These are phyloP conservation scores for Metschnikowia santaceciliae DNA, from an alignment of 805 yeast genomes.

Conservation along the genomic window DNA sequence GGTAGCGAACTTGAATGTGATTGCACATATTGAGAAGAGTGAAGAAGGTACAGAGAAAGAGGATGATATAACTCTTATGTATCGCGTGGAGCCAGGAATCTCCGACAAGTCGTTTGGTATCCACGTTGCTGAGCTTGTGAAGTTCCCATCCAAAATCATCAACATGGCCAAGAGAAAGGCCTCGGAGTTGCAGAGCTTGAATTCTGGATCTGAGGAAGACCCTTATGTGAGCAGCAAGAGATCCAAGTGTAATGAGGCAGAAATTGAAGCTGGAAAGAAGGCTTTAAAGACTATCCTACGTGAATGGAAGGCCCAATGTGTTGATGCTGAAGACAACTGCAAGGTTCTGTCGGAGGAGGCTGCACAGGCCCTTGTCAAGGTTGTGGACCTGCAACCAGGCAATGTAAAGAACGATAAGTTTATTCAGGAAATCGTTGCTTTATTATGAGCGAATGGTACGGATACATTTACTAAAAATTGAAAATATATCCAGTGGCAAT, in stretches of 20 bases:
- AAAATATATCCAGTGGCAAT: too few relatives aligned
- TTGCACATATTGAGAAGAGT: constrained; percentile 72
- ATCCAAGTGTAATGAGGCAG: constrained; percentile 48
- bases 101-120: constrained; percentile 96
- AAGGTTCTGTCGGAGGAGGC: constrained; percentile 36
- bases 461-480: too few relatives aligned
- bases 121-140: constrained; percentile 94
- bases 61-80: constrained; percentile 77
- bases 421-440: constrained; percentile 42
- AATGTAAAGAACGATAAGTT: constrained; percentile 33
- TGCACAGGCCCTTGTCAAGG: constrained; percentile 32
- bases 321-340: constrained; percentile 20
- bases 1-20: constrained; percentile 85
- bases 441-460: constrained; percentile 21
- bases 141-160: constrained; percentile 85
- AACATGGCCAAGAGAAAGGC: constrained; percentile 96
- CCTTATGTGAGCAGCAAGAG: constrained; percentile 44
- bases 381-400: constrained; percentile 26
- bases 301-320: constrained; percentile 50
- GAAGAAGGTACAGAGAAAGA: constrained; percentile 33
- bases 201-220: constrained; percentile 31
- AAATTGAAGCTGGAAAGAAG: constrained; percentile 52
- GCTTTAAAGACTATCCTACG: constrained; percentile 45
- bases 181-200: constrained; percentile 68
- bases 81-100: constrained; percentile 94